Evolutionary conservation across 108 stramenopile genomes (phyloP).

Genomic region (Thalassiosira profunda): DNA sequence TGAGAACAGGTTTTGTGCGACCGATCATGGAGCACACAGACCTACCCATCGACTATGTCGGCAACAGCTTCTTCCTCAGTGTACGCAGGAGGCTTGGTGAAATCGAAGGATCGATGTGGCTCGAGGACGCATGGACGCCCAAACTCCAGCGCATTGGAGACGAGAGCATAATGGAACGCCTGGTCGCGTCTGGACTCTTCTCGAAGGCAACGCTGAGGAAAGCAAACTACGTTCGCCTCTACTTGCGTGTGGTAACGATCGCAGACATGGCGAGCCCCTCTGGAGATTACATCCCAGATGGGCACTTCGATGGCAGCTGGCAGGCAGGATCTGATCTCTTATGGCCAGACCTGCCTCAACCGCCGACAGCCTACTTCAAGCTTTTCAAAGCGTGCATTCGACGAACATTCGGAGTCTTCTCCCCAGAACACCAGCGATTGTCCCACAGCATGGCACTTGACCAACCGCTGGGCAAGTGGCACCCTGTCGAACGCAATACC

Average conservation of each 20-base stretch:
- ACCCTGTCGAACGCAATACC: neutral
- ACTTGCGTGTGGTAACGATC: neutral
- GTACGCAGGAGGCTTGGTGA: neutral
- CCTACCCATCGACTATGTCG: neutral
- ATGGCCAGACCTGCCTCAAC: neutral
- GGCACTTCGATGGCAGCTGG: neutral
- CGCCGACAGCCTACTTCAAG: neutral
- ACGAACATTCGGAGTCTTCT: neutral
- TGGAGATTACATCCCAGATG: neutral
- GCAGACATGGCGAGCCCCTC: neutral
- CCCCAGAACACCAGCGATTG: neutral
- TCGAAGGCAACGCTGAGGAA: neutral
- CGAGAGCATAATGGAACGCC: neutral
- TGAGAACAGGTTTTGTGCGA: neutral
- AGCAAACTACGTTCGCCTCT: neutral
- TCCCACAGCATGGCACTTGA: neutral
- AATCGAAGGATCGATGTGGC: neutral
- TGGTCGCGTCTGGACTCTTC: neutral
- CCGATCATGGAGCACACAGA: neutral
- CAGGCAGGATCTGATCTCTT: neutral
- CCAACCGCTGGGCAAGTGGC: neutral
- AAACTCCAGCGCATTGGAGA: neutral
- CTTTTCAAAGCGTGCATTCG: neutral
- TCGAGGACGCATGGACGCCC: constrained; percentile 10
- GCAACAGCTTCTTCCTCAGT: neutral